These are phyloP conservation scores for Balamuthia mandrillaris DNA, from an alignment of 208 protist species.

Conservation along the genomic window DNA sequence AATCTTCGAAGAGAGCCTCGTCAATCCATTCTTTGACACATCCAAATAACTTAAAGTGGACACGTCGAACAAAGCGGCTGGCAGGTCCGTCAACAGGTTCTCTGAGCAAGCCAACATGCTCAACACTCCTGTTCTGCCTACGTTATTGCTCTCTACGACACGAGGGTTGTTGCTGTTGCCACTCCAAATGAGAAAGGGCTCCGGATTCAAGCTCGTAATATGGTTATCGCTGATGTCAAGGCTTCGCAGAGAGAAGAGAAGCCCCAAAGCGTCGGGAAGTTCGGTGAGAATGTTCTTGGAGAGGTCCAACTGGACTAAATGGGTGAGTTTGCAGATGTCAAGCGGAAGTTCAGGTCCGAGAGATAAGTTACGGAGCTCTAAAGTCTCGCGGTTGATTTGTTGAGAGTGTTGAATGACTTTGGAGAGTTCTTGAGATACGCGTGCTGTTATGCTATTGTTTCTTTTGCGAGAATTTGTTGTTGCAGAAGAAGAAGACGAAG, in stretches of 20 bases:
- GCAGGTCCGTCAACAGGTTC: too few relatives aligned
- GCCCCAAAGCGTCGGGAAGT: background rate
- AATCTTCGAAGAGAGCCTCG: too few relatives aligned
- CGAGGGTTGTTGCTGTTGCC: too few relatives aligned
- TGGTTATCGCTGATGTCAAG: conserved; percentile 6
- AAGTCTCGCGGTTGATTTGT: background rate
- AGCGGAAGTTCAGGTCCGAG: background rate
- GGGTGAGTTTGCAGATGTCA: background rate
- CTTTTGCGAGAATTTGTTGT: background rate
- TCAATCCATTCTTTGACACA: too few relatives aligned
- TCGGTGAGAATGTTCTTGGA: conserved; percentile 10
- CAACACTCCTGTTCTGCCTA: too few relatives aligned
- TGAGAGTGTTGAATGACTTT: background rate
- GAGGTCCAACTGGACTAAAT: conserved; percentile 1
- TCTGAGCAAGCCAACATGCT: too few relatives aligned
- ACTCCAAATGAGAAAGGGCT: too few relatives aligned
- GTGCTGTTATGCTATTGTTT: background rate
- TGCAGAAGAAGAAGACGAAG: background rate
- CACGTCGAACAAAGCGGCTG: too few relatives aligned
- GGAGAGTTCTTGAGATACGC: background rate
- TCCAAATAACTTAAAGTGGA: too few relatives aligned
- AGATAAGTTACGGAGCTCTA: background rate
- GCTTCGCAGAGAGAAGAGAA: background rate
- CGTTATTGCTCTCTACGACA: too few relatives aligned
- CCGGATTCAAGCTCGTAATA: background rate